Evolutionary conservation across 805 yeast genomes (phyloP), one percentile per base, ranked within the genome.

Genomic region (Candida orba): DNA sequence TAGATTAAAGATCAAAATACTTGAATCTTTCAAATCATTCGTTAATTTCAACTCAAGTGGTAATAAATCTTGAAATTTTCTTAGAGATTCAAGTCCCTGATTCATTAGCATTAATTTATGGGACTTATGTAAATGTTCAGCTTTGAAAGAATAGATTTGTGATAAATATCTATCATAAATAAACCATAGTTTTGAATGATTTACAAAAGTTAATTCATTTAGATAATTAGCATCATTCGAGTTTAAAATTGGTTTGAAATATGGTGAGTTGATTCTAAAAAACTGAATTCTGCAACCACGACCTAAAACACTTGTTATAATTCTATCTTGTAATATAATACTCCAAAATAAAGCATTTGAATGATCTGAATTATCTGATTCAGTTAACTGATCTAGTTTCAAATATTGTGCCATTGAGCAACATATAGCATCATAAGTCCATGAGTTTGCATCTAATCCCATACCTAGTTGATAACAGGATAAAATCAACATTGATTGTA

Each of bases 91-190:
- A 29, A 57, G 50, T 0, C 66, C 66, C 44, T 63, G 61, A 20
- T 53, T 52, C 40, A 63, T 45, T 22, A 63, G 45, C 37, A 55
- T 52, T 35, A 52, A 31, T n/a, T 60, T 49, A 44, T 63, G 68
- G 1, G 68, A 63, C 22, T 50, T 51, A 44, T 63, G 68, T 31
- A 63, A 42, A 39, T 56, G 57, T 30, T 55, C 63, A 3, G 67
- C 64, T 38, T 59, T 60, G 45, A 57, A 60, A 1, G 68, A 63
- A 44, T 63, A 63, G 6, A 63, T 63, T 42, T 63, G 67, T 12
- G 61, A 54, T 30, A 62, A 50, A 17, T 51, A 53, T 25, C 60
- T 43, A 43, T 63, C 68, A 48, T 45, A 49, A 4, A 61, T 58
- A 39, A 62, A 63, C 60, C 60, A 59, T 13, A 63, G 36, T 33